Evolutionary conservation across 345 rosid genomes (phyloP), one percentile per base, ranked within the genome.

Genomic region (Kandelia obovata): DNA sequence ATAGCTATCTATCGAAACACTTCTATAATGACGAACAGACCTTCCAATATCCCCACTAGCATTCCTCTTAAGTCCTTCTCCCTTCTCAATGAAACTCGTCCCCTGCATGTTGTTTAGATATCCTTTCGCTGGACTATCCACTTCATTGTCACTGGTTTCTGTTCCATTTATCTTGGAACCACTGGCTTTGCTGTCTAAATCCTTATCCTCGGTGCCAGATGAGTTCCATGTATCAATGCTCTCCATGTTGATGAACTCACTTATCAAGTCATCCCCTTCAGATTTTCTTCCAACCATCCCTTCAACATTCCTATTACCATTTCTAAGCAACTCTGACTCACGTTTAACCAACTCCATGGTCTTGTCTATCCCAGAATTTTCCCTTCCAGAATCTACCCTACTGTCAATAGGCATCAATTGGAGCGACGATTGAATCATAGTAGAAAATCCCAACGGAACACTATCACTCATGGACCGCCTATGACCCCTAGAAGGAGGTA

Each of bases 381-480:
- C 59, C 23, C 25, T 56, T 56, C 59, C 59, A 23, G 49, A 10
- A 56, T 11, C 30, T 13, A 43, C 59, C 59, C 16, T 56, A 56
- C 16, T 56, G 28, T 5, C 59, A 56, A 56, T 25, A 25, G 59
- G 59, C 6, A 56, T 2, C 59, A 56, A 27, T 15, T 56, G 59
- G 23, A 15, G 59, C 16, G 59, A 56, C 8, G 59, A 56, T 25
- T 56, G 59, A 56, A 56, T 56, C 59, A 56, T 56, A 17, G 28
- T 17, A 23, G 59, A 56, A 15, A 56, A 56, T 56, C 30, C 59
- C 59, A 56, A 56, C 9, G 59, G 59, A 25, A 25, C 30, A 25
- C 59, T 56, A 56, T 56, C 59, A 23, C 59, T 56, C 59, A 56
- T 56, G 59, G 59, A 56, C 17, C 59, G 30, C 28, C 59, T 23